phyloP scores from a whole-genome alignment of 495 filamentous ascomycete species.

The Daldinia loculata region DNA sequence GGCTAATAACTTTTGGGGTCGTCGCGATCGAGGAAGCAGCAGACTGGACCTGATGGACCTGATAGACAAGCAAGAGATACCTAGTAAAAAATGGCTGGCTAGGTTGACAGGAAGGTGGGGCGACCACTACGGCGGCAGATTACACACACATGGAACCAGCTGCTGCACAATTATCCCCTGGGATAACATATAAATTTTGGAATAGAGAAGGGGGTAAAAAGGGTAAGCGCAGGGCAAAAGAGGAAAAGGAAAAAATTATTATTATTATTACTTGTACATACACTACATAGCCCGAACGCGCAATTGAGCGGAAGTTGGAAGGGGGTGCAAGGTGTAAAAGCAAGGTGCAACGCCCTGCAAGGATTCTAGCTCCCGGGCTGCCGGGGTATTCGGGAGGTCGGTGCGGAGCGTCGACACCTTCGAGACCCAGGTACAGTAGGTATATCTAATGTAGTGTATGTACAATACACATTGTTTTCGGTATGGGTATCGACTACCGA shows the following conservation, averaged over 20 bases:
- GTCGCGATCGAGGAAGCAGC: constrained; percentile 35
- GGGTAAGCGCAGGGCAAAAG: constrained; percentile 4
- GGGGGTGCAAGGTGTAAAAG: constrained; percentile 39
- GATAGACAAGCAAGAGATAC: constrained; percentile 31
- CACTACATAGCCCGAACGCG: constrained; percentile 9
- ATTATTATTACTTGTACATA: neutral
- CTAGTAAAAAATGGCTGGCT: constrained; percentile 36
- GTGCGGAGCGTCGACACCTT: constrained; percentile 37
- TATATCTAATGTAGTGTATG: neutral
- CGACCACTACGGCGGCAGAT: constrained; percentile 41
- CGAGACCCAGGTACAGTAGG: neutral
- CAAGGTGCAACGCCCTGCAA: constrained; percentile 41
- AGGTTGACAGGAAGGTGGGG: constrained; percentile 32
- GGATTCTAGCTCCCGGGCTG: constrained; percentile 42
- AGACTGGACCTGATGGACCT: constrained; percentile 19
- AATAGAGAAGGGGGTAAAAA: constrained; percentile 3
- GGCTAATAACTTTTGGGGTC: constrained; percentile 43
- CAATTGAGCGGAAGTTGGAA: constrained; percentile 32
- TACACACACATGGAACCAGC: constrained; percentile 39
- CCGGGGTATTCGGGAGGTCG: constrained; percentile 44
- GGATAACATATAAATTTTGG: constrained; percentile 8
- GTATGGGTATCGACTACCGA: neutral
- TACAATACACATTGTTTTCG: neutral
- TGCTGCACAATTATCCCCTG: constrained; percentile 31
- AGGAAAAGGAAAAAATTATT: neutral